These are phyloP conservation scores for Lactarius quietus DNA, from an alignment of 768 basidiomycete genomes.

Conservation along the genomic window DNA sequence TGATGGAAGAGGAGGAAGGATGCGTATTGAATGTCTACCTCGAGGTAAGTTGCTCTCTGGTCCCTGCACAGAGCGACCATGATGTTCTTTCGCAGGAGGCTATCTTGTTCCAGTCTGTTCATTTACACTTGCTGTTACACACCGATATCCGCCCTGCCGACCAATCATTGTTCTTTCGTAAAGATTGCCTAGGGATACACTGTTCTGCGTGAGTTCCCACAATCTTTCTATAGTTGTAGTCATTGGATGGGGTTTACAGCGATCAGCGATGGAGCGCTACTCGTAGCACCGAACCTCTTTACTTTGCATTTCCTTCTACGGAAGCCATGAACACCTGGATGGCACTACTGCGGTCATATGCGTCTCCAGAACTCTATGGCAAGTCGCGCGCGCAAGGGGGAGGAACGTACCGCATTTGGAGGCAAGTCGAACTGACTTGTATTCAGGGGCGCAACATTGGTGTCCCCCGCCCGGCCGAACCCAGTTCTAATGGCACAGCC, in stretches of 20 bases:
- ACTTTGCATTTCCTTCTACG: constrained; percentile 63
- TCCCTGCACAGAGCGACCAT: neutral
- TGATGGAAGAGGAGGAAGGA: constrained; percentile 62
- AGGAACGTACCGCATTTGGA: constrained; percentile 85
- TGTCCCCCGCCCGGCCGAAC: constrained; percentile 40
- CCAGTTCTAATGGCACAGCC: constrained; percentile 27
- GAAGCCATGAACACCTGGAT: constrained; percentile 74
- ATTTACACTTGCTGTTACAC: constrained; percentile 67
- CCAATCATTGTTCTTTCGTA: constrained; percentile 70
- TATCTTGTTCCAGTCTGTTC: constrained; percentile 68
- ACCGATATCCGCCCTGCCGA: constrained; percentile 80
- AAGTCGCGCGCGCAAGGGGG: constrained; percentile 49
- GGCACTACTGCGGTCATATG: constrained; percentile 74
- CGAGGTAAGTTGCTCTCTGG: constrained; percentile 49
- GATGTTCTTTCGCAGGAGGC: constrained; percentile 48
- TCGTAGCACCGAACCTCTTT: constrained; percentile 58
- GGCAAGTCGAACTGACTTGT: constrained; percentile 71
- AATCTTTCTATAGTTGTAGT: neutral
- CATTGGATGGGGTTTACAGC: constrained; percentile 39
- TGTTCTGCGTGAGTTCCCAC: constrained; percentile 47
- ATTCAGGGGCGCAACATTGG: constrained; percentile 75
- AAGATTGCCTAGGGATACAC: constrained; percentile 71
- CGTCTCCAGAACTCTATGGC: constrained; percentile 76
- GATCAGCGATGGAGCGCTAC: constrained; percentile 58
- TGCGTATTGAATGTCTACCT: constrained; percentile 72